These are phyloP conservation scores for Tricholomella constricta DNA, from an alignment of 768 basidiomycete species.

Conservation along the genomic window DNA sequence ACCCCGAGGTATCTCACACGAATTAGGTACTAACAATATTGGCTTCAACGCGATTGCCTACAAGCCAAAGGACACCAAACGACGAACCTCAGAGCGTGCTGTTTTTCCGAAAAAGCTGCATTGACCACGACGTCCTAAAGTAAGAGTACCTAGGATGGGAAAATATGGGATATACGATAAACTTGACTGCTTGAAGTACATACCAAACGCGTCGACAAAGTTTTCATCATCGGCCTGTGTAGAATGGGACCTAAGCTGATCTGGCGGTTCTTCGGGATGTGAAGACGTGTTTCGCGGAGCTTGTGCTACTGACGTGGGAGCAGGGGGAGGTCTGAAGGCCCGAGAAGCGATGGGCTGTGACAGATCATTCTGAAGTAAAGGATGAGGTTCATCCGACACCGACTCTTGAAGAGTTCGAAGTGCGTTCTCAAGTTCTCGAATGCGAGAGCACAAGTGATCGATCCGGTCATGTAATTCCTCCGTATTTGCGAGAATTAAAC, in stretches of 20 bases:
- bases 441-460: conserved; percentile 53
- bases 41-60: neutral
- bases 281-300: neutral
- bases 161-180: neutral
- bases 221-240: conserved; percentile 40
- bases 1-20: conserved; percentile 37
- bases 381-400: conserved; percentile 51
- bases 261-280: conserved; percentile 1
- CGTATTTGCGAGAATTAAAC: conserved; percentile 65
- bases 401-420: conserved; percentile 50
- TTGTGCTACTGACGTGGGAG: neutral
- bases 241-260: neutral
- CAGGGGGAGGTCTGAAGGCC: neutral
- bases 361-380: conserved; percentile 35
- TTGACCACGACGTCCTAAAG: conserved; percentile 55
- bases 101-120: conserved; percentile 63
- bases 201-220: conserved; percentile 52
- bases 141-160: conserved; percentile 51
- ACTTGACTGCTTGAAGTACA: neutral
- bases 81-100: conserved; percentile 64
- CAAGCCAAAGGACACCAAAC: neutral
- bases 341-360: conserved; percentile 7
- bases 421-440: conserved; percentile 62
- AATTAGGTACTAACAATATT: conserved; percentile 54
- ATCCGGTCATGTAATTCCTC: conserved; percentile 71